Base-by-base conservation (phyloP, 1,139 yeast genomes). In the Kazachstania sp. region DNA sequence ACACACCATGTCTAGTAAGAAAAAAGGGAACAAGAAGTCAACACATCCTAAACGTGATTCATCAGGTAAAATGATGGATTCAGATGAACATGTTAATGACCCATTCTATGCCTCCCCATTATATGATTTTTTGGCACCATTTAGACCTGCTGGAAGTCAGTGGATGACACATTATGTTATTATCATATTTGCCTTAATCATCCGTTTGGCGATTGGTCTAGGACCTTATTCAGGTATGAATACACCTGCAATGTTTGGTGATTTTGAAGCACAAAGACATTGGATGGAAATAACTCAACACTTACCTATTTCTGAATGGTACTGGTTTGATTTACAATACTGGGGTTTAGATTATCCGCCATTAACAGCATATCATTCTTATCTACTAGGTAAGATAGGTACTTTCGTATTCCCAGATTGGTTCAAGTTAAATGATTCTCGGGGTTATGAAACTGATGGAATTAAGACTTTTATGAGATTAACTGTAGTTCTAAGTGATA, bases 271-370 rank as follows among this genome's bases (percentile, higher is more conserved):
- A 0, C 98, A 94, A 65, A 75, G 98, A 54, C 98, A 92, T 64
- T 92, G 98, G 98, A 77, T 92, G 79, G 98, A 94, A 64, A 71
- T 92, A 49, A 90, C 98, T 0, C 79, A 74, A 39, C 78, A 81
- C 55, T 64, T 90, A 46, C 95, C 96, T 0, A 67, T 86, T 2
- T 66, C 71, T 1, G 60, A 83, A 52, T 94, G 98, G 98, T 92
- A 92, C 63, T 85, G 76, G 68, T 87, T 81, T 64, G 97, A 92
- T 62, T 71, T 87, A 43, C 80, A 81, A 56, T 88, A 92, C 70
- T 92, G 98, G 98, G 97, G 97, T 0, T 72, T 94, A 42, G 98
- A 94, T 65, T 94, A 92, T 64, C 99, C 99, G 1, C 98, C 98
- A 5, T 71, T 94, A 53, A 92, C 98, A 0, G 98, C 97, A 0